Percentiles rank a stretch among this genome's conserved stretches.
phyloP scores from a whole-genome alignment of 176 grass and related monocot species.

The Luzula sylvatica region DNA sequence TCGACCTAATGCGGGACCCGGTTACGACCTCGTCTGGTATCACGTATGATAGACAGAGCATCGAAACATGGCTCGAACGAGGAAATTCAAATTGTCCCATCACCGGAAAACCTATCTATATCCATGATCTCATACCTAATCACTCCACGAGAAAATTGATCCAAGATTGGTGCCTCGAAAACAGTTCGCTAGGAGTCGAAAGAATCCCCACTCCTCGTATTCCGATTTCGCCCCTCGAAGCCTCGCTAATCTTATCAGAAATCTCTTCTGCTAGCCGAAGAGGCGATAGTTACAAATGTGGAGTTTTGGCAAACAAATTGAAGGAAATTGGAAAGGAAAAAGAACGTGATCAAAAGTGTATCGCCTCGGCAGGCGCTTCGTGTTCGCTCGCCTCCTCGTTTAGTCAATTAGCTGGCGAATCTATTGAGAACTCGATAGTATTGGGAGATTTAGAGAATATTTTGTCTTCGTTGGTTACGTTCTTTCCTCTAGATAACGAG shows the following conservation, averaged over 20 bases:
- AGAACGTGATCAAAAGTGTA: constrained; percentile 40
- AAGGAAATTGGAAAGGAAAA: constrained; percentile 54
- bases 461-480: constrained; percentile 28
- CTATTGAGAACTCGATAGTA: not conserved
- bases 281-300: constrained; percentile 22
- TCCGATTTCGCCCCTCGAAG: constrained; percentile 31
- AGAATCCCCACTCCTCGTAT: constrained; percentile 52
- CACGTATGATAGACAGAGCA: constrained; percentile 64
- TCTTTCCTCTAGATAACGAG: constrained; percentile 57
- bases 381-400: constrained; percentile 24
- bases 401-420: constrained; percentile 21
- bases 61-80: constrained; percentile 57
- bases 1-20: constrained; percentile 72
- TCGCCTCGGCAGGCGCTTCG: constrained; percentile 17
- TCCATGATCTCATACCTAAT: constrained; percentile 60
- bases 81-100: constrained; percentile 46
- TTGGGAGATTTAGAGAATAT: constrained; percentile 30
- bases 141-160: constrained; percentile 65
- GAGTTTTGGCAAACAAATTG: constrained; percentile 6
- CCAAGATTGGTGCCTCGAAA: constrained; percentile 86
- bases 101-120: constrained; percentile 26
- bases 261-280: constrained; percentile 19
- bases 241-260: constrained; percentile 18
- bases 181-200: constrained; percentile 31
- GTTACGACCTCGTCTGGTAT: constrained; percentile 75